Conservation (phyloP, 2,329 filamentous ascomycete genomes). For the Aureobasidium melanogenum region DNA sequence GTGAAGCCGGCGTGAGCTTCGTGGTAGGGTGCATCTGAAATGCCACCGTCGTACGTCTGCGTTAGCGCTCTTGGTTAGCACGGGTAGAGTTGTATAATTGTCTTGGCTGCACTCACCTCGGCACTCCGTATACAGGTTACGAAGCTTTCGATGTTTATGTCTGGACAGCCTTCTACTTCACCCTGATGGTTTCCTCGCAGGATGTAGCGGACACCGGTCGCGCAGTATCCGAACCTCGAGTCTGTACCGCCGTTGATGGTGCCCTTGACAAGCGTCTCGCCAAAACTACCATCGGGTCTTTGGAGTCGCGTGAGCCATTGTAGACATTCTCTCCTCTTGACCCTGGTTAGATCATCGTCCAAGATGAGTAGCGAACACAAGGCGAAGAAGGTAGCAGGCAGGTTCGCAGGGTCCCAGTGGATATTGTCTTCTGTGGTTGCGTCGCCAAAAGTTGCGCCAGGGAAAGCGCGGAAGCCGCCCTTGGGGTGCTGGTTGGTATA, state of each 20-base stretch:
- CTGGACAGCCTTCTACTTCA: slow-evolving; percentile 49
- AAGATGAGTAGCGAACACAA: slow-evolving; percentile 62
- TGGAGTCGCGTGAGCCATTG: slow-evolving; percentile 70
- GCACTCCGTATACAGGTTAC: slow-evolving; percentile 61
- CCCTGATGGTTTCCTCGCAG: slow-evolving; percentile 55
- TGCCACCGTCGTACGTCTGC: slow-evolving; percentile 75
- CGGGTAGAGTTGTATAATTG: not conserved
- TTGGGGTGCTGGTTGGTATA: slow-evolving; percentile 75
- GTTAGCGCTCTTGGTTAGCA: slow-evolving; percentile 1
- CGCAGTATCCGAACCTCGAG: slow-evolving; percentile 81
- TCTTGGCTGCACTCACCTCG: slow-evolving; percentile 26
- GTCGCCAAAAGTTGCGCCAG: slow-evolving; percentile 52
- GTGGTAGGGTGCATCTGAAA: slow-evolving; percentile 66
- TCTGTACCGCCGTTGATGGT: slow-evolving; percentile 70
- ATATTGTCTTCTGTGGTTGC: slow-evolving; percentile 43
- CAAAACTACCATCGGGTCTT: slow-evolving; percentile 80
- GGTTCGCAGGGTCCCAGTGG: slow-evolving; percentile 65
- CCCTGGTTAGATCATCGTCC: slow-evolving; percentile 51
- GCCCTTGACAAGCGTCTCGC: slow-evolving; percentile 60
- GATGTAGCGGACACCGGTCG: slow-evolving; percentile 72
- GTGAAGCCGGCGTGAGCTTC: slow-evolving; percentile 88
- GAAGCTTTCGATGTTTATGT: slow-evolving; percentile 66
- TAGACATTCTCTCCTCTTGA: slow-evolving; percentile 60
- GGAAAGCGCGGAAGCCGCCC: slow-evolving; percentile 83
- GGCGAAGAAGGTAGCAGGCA: slow-evolving; percentile 85